These are phyloP conservation scores for Blastobotrys persicus DNA, from an alignment of 1,139 yeast genomes.

Conservation along the genomic window DNA sequence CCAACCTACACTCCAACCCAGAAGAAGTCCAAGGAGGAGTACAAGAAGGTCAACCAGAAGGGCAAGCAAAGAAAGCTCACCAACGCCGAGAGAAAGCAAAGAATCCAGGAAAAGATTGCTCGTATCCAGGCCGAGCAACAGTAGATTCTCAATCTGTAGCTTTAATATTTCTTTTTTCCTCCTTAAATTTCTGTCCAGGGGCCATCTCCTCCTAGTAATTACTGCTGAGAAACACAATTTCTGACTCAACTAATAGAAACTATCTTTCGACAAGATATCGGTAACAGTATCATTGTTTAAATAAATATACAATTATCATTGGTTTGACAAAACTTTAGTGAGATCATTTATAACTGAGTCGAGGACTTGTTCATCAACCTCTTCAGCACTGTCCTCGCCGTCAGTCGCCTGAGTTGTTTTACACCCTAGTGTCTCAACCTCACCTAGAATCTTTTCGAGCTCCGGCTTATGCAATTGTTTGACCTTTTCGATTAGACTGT, in stretches of 20 bases:
- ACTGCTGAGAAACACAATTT: no score
- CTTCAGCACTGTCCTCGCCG: conserved; percentile 3
- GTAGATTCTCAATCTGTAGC: conserved; percentile 1
- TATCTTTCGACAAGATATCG: no score
- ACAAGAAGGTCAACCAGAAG: conserved; percentile 95
- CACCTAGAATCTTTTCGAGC: conserved; percentile 20
- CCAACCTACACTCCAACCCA: conserved; percentile 80
- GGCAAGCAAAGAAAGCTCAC: conserved; percentile 87
- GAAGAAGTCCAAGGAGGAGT: conserved; percentile 96
- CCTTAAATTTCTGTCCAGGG: neutral
- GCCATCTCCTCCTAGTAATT: no score
- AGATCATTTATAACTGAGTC: conserved; percentile 26
- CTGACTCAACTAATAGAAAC: no score
- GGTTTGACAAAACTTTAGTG: conserved; percentile 14
- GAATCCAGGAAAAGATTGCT: conserved; percentile 89
- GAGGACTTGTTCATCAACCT: conserved; percentile 10
- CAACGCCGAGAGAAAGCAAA: conserved; percentile 86
- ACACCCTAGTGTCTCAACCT: conserved; percentile 1
- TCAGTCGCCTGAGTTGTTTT: neutral
- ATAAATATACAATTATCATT: neutral
- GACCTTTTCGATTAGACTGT: conserved; percentile 66
- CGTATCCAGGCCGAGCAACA: conserved; percentile 27
- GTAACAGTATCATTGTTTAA: no score
- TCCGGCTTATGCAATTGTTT: conserved; percentile 25
- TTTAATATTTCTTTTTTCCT: neutral